Base-by-base conservation (phyloP, 768 basidiomycete genomes). In the Calocybe cyanea region DNA sequence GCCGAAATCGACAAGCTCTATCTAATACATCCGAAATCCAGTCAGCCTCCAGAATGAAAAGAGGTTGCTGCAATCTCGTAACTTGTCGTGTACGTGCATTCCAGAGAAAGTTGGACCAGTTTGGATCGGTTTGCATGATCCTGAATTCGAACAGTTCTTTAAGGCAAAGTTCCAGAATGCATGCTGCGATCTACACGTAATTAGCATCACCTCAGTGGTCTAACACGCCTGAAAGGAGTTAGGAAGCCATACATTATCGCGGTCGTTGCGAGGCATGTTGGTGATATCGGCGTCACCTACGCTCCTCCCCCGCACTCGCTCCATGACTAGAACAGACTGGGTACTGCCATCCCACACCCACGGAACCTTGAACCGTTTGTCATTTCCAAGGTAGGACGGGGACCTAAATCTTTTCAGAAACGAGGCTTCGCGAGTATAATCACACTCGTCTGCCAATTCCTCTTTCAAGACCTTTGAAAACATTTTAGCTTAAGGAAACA, bases 41-140 rank as follows among this genome's bases (percentile, higher is more conserved):
- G 15, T 5, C 2, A 42, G 14, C 25, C 21, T 20, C 5, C 11
- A n/a, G 3, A n/a, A 34, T 11, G 8, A 31, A 28, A 11, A 32
- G 30, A 15, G n/a, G n/a, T n/a, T n/a, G n/a, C n/a, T n/a, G n/a
- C n/a, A 4, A 15, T 1, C 11, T 47, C 59, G 1, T 13, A 85
- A n/a, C 87, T 73, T 83, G 78, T 34, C 76, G 72, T 1, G 81
- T 81, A 2, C 67, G 48, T 0, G 72, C 56, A 62, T 93, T 87
- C 83, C 89, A 97, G 18, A 99, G 70, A 68, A 99, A 98, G 63
- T 98, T 98, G 7, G 91, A 88, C 89, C 91, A 98, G 57, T 99
- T 98, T 2, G 96, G 96, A 61, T 99, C 95, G 0, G 95, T 99
- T 63, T 98, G 96, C 96, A 99, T 98, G 34, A 86, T 64, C 23